Evolutionary conservation across 2,329 filamentous ascomycete species (phyloP).

Genomic region (Colletotrichum sojae): DNA sequence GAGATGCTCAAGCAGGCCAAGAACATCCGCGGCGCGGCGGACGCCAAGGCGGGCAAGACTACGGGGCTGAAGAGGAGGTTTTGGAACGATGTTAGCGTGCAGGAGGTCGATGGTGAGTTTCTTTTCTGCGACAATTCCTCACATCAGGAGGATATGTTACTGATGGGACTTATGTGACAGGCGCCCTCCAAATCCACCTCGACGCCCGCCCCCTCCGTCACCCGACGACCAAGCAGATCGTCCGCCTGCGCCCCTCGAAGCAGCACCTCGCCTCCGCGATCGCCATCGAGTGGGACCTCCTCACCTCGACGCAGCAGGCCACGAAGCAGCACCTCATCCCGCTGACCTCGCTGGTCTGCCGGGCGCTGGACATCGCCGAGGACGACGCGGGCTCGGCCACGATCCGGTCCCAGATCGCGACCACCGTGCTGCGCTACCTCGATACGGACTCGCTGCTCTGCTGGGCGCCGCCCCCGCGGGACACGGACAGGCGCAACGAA

Average conservation of each 20-base stretch:
- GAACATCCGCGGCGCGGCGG: constrained; percentile 56
- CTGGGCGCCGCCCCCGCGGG: constrained; percentile 76
- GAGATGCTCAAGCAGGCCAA: constrained; percentile 68
- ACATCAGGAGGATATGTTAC: too few species aligned
- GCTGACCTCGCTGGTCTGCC: constrained; percentile 86
- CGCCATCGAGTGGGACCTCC: constrained; percentile 92
- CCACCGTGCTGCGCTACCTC: constrained; percentile 85
- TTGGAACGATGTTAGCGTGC: constrained; percentile 87
- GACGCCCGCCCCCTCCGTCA: constrained; percentile 86
- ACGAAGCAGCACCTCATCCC: constrained; percentile 90
- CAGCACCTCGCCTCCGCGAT: constrained; percentile 86
- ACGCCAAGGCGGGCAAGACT: constrained; percentile 56
- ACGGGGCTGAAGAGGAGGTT: constrained; percentile 78
- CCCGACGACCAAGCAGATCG: constrained; percentile 77
- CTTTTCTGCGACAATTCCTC: not conserved
- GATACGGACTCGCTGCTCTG: constrained; percentile 94
- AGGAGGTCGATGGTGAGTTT: constrained; percentile 73
- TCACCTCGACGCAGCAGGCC: constrained; percentile 86
- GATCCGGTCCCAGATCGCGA: constrained; percentile 75
- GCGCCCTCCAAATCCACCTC: constrained; percentile 75
- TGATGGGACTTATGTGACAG: constrained; percentile 46
- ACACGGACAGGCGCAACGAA: constrained; percentile 62
- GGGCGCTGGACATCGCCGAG: constrained; percentile 83
- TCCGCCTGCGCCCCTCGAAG: constrained; percentile 82
- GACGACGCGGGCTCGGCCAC: constrained; percentile 72